Evolutionary conservation across 306 rosid species (phyloP).

Genomic region (Cotoneaster glaucophyllus): DNA sequence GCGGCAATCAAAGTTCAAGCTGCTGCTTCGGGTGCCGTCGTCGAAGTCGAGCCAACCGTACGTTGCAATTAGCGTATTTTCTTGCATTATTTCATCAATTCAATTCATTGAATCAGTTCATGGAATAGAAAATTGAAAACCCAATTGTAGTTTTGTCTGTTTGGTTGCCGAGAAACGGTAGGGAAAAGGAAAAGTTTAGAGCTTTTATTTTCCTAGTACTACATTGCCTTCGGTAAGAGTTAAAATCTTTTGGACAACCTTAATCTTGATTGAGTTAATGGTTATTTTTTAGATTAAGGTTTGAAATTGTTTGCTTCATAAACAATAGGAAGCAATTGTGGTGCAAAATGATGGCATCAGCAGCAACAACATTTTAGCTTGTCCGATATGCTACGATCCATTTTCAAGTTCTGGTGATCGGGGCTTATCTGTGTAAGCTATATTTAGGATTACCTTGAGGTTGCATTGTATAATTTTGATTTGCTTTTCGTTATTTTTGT

Average conservation of each 20-base stretch:
- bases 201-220: background rate
- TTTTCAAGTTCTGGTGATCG: slow-evolving; percentile 29
- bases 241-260: background rate
- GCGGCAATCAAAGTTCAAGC: slow-evolving; percentile 25
- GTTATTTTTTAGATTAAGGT: background rate
- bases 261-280: background rate
- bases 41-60: slow-evolving; percentile 31
- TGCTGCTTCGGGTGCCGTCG: slow-evolving; percentile 36
- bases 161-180: background rate
- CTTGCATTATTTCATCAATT: background rate
- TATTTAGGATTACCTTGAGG: background rate
- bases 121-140: background rate
- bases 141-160: background rate
- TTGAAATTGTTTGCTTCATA: background rate
- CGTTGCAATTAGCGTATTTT: background rate
- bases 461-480: background rate
- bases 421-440: slow-evolving; percentile 54
- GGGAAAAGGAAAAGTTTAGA: background rate
- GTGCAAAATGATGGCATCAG: slow-evolving; percentile 36
- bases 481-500: background rate
- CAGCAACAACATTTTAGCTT: slow-evolving; percentile 50
- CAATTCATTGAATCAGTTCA: background rate
- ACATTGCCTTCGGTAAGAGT: background rate
- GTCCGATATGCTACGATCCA: slow-evolving; percentile 67
- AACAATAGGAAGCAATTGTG: slow-evolving; percentile 30